A percentile compares a stretch with the other conserved stretches of the same genome.
Conservation (phyloP, 2,329 filamentous ascomycete species). For the Pseudocercospora fuligena region DNA sequence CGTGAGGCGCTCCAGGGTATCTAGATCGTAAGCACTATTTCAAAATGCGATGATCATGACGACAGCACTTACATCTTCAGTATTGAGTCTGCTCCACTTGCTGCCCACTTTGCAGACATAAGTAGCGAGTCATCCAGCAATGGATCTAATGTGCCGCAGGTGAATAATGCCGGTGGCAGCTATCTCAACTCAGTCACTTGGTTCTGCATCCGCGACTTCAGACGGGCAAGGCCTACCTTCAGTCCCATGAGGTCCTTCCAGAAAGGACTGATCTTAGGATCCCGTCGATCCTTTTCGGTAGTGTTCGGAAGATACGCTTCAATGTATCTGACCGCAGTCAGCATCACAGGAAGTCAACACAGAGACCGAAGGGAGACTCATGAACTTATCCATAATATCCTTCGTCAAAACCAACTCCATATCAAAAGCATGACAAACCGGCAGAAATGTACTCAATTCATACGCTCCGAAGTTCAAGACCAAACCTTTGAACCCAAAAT, state of each 20-base stretch:
- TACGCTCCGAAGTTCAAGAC: conserved; percentile 60
- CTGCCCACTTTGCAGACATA: conserved; percentile 61
- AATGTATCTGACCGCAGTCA: conserved; percentile 44
- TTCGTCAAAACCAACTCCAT: conserved; percentile 51
- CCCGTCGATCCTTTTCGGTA: conserved; percentile 46
- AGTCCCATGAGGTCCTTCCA: conserved; percentile 51
- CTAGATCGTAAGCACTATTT: conserved; percentile 12
- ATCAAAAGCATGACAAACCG: conserved; percentile 48
- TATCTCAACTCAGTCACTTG: conserved; percentile 19
- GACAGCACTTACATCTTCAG: conserved; percentile 50
- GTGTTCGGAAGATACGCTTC: conserved; percentile 53
- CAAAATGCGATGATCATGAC: neutral
- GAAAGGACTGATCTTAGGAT: conserved; percentile 56
- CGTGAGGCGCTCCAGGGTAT: conserved; percentile 56
- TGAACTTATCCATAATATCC: conserved; percentile 49
- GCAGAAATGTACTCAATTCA: conserved; percentile 53
- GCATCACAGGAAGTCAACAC: neutral
- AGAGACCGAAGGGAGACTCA: conserved; percentile 19
- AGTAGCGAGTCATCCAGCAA: conserved; percentile 58
- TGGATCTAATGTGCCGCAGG: conserved; percentile 60
- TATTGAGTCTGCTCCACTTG: conserved; percentile 55
- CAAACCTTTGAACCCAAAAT: conserved; percentile 54
- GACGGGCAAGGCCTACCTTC: conserved; percentile 22
- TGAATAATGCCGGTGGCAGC: conserved; percentile 60
- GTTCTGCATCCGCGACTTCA: neutral